Evolutionary conservation across 331 rosid species (phyloP).

Genomic region (Malus hybrid): DNA sequence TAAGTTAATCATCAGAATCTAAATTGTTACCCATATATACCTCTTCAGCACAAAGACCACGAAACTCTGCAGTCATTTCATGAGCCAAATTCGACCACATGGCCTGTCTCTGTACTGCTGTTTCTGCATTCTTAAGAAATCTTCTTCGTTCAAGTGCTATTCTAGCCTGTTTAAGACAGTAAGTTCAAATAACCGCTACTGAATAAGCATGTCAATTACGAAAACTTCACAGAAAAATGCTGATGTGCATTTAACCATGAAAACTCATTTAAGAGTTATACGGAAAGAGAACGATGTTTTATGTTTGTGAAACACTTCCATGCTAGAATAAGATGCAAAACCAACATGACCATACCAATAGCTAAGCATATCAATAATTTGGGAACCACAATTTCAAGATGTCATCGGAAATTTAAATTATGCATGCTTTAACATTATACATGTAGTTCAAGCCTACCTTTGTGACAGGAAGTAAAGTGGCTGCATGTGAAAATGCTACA

Average conservation of each 20-base stretch:
- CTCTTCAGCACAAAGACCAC: conserved; percentile 99
- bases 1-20: not conserved
- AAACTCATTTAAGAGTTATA: not conserved
- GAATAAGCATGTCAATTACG: not conserved
- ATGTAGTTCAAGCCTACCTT: conserved; percentile 46
- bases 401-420: not conserved
- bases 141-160: conserved; percentile 91
- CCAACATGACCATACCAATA: not conserved
- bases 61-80: conserved; percentile 98
- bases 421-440: not conserved
- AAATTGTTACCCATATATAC: conserved; percentile 36
- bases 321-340: not conserved
- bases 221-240: not conserved
- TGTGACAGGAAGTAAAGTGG: conserved; percentile 93
- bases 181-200: conserved; percentile 16
- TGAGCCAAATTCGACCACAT: conserved; percentile 99
- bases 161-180: conserved; percentile 67
- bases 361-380: not conserved
- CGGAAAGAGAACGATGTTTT: not conserved
- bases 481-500: conserved; percentile 98
- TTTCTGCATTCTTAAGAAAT: conserved; percentile 88
- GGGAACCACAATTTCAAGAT: not conserved
- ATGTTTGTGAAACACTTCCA: not conserved
- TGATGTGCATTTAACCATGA: not conserved
- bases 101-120: conserved; percentile 90